phyloP scores from a whole-genome alignment of 306 rosid species.

The Quercus suber region DNA sequence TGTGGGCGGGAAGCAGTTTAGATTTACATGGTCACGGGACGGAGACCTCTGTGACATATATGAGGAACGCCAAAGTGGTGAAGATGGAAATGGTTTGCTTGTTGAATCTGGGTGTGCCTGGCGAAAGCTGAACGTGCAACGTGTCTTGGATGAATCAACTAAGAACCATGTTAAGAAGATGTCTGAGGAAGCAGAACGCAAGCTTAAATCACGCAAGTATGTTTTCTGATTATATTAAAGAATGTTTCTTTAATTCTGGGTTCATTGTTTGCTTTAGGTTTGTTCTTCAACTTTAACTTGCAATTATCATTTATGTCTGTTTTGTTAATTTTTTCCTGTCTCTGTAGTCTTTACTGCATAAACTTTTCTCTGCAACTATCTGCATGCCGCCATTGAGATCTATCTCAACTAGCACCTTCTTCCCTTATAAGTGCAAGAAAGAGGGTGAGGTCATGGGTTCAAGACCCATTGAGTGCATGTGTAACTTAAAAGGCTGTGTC shows the following conservation, averaged over 20 bases:
- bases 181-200: constrained; percentile 92
- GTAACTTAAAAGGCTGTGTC: no score
- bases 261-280: constrained; percentile 5
- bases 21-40: constrained; percentile 81
- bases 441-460: no score
- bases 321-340: neutral
- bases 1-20: constrained; percentile 89
- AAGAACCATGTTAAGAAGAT: constrained; percentile 74
- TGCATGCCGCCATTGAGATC: neutral
- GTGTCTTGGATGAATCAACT: constrained; percentile 83
- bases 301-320: neutral
- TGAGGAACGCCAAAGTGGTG: constrained; percentile 75
- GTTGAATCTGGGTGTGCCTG: constrained; percentile 92
- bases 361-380: neutral
- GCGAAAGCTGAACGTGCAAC: constrained; percentile 92
- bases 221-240: constrained; percentile 15
- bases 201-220: constrained; percentile 72
- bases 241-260: constrained; percentile 1
- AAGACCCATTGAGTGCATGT: no score
- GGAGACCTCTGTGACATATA: constrained; percentile 90
- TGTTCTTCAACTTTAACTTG: constrained; percentile 1
- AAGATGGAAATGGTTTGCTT: constrained; percentile 76
- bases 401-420: no score
- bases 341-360: neutral
- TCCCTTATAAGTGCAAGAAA: no score